These are phyloP conservation scores for Grosmannia serpens DNA, from an alignment of 2,329 filamentous ascomycete species.

Conservation along the genomic window DNA sequence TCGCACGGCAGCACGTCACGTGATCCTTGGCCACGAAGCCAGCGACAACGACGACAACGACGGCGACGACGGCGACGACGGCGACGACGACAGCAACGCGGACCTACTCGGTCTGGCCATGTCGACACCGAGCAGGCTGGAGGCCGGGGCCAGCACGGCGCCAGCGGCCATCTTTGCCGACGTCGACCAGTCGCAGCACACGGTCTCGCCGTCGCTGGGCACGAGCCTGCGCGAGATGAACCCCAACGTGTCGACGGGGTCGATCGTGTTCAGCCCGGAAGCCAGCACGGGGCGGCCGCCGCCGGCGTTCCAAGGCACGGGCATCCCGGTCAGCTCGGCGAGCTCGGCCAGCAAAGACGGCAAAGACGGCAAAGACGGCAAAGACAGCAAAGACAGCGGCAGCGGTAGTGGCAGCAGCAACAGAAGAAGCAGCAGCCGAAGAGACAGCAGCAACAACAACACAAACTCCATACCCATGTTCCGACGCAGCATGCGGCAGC, in stretches of 20 bases:
- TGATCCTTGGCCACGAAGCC: conserved; percentile 21
- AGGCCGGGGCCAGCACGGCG: background rate
- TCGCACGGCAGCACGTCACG: conserved; percentile 46
- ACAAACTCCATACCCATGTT: conserved; percentile 29
- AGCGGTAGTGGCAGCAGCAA: background rate
- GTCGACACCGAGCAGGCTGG: background rate
- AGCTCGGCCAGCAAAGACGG: background rate
- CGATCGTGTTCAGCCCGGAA: conserved; percentile 29
- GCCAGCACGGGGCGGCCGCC: conserved; percentile 23
- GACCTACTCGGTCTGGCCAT: background rate
- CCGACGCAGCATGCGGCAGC: conserved; percentile 31
- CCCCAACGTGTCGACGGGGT: conserved; percentile 27
- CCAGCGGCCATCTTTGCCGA: conserved; percentile 16
- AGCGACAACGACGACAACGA: background rate
- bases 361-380: background rate
- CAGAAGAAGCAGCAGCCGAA: conserved; percentile 18
- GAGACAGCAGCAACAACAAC: conserved; percentile 12
- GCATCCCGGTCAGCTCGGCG: conserved; percentile 13
- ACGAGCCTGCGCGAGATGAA: conserved; percentile 45
- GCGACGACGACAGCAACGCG: background rate
- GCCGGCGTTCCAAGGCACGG: background rate
- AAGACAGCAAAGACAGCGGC: background rate
- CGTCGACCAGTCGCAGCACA: conserved; percentile 6
- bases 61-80: background rate
- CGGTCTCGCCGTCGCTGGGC: conserved; percentile 15